Evolutionary conservation across 1,139 yeast genomes (phyloP).

Genomic region (Lodderomyces jiufengensis): DNA sequence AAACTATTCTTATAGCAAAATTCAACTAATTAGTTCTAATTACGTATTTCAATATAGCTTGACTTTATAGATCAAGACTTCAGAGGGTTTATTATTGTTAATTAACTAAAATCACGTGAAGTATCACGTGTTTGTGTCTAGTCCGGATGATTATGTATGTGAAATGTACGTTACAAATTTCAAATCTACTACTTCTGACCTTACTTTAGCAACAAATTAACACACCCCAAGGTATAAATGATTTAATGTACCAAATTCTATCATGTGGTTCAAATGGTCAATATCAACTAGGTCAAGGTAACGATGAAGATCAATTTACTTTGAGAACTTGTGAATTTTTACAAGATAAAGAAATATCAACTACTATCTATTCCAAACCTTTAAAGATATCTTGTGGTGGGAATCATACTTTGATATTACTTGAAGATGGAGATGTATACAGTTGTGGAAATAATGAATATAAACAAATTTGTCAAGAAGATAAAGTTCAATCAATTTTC

Average conservation of each 20-base stretch:
- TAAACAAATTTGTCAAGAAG: conserved; percentile 50
- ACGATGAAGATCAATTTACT: conserved; percentile 47
- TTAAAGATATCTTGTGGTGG: conserved; percentile 70
- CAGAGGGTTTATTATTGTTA: too few species aligned
- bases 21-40: too few species aligned
- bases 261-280: conserved; percentile 85
- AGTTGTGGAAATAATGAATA: conserved; percentile 57
- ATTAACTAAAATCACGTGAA: too few species aligned
- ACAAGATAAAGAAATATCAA: conserved; percentile 10
- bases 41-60: too few species aligned
- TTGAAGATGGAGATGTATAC: conserved; percentile 49
- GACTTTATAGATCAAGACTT: too few species aligned
- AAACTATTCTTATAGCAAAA: too few species aligned
- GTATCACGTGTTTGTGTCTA: too few species aligned
- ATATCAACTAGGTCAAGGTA: conserved; percentile 67
- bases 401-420: conserved; percentile 70
- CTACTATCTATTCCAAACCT: conserved; percentile 18
- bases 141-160: too few species aligned
- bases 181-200: too few species aligned
- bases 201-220: too few species aligned
- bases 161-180: too few species aligned
- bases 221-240: neutral
- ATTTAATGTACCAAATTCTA: conserved; percentile 26
- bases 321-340: conserved; percentile 29
- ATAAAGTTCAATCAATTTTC: too few species aligned